Percentiles rank a stretch among this genome's conserved stretches.
These are phyloP conservation scores for Abelmoschus esculentus DNA, from an alignment of 345 rosid species.

Conservation along the genomic window DNA sequence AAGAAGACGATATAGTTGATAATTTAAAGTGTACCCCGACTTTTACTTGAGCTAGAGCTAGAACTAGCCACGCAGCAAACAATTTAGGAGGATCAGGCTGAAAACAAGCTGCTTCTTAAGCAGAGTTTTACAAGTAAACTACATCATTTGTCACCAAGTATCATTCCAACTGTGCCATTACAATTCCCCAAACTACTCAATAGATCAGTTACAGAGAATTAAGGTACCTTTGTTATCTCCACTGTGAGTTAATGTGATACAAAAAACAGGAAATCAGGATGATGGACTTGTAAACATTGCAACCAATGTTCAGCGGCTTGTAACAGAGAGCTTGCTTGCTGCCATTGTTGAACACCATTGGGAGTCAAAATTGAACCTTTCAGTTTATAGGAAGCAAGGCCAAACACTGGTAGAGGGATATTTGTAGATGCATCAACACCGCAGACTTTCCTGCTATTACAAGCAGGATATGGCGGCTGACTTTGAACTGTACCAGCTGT, in stretches of 20 bases:
- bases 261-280: conserved; percentile 54
- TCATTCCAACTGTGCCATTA: conserved; percentile 8
- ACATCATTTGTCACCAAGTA: conserved; percentile 5
- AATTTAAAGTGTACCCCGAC: too few species aligned
- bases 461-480: conserved; percentile 20
- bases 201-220: neutral
- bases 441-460: conserved; percentile 23
- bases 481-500: conserved; percentile 28
- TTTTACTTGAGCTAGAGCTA: neutral
- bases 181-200: conserved; percentile 5
- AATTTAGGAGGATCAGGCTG: neutral
- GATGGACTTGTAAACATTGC: conserved; percentile 30
- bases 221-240: conserved; percentile 26
- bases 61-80: neutral
- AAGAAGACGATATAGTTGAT: too few species aligned
- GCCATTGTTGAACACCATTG: conserved; percentile 33
- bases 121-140: conserved; percentile 2
- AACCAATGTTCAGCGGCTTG: conserved; percentile 50
- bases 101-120: neutral
- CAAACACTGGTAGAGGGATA: conserved; percentile 50
- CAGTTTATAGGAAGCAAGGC: conserved; percentile 67
- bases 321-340: conserved; percentile 29
- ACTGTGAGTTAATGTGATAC: conserved; percentile 29
- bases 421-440: conserved; percentile 33
- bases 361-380: conserved; percentile 50